Evolutionary conservation across 139 green algal genomes (phyloP), one percentile per base, ranked within the genome.

Genomic region (Mesotaenium endlicherianum): DNA sequence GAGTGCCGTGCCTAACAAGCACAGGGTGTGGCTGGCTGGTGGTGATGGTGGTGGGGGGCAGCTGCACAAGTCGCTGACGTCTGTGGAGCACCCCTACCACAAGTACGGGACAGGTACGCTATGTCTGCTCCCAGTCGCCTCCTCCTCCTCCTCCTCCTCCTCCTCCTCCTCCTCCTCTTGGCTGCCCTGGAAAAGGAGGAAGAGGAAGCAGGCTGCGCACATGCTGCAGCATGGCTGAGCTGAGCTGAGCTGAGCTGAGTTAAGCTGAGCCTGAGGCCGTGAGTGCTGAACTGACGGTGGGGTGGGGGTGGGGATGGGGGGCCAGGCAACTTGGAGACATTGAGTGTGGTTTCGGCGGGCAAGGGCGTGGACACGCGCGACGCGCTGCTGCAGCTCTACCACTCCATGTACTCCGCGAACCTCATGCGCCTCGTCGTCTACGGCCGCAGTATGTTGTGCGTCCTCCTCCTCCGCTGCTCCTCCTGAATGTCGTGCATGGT

Each of bases 21-120:
- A n/a, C n/a, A n/a, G n/a, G n/a, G n/a, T n/a, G n/a, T n/a, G n/a
- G n/a, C n/a, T n/a, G n/a, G n/a, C n/a, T n/a, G n/a, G n/a, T n/a
- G n/a, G n/a, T n/a, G n/a, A n/a, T n/a, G n/a, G n/a, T n/a, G n/a
- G n/a, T n/a, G n/a, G n/a, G n/a, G n/a, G n/a, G 74, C 94, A 97
- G 92, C 92, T 98, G 74, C 91, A 86, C 80, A 94, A 94, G 84
- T 75, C 89, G 59, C 92, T 91, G 1, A 85, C 89, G 67, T 94
- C 94, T 80, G 59, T 81, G 0, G 44, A 67, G 0, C 92, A 97
- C 80, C 93, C 94, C 11, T 95, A 81, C 75, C 50, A 90, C 67
- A 89, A 90, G 17, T 97, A 97, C 80, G 89, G 88, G 60, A 96
- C 94, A 14, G 80, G 91, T 81, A 38, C 34, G 75, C 68, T 74